Conservation (phyloP, 1,284 basidiomycete genomes). For the Ceratobasidium sp. region DNA sequence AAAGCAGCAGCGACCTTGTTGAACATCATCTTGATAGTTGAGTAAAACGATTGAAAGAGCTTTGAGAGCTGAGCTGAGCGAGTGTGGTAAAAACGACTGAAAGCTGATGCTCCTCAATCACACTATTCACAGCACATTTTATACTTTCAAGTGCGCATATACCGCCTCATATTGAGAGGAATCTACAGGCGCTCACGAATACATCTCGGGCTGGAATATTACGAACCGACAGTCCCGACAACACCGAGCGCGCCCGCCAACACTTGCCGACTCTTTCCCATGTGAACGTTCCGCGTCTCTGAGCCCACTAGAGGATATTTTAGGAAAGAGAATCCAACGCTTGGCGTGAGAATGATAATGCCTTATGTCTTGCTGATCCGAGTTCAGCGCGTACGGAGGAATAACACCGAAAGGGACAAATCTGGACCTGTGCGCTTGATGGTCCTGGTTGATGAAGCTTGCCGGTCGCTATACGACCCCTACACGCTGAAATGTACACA, state of each 20-base stretch:
- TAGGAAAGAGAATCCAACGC: too few species aligned
- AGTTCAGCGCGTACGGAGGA: too few species aligned
- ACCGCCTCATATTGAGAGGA: background rate
- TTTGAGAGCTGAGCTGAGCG: background rate
- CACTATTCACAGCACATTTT: background rate
- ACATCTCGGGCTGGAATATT: background rate
- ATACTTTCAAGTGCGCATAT: constrained; percentile 18
- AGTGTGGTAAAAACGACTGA: background rate
- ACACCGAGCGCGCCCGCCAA: constrained; percentile 10
- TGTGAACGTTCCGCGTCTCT: background rate
- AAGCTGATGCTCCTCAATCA: constrained; percentile 11
- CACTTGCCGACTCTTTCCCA: constrained; percentile 11
- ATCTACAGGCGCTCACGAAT: background rate
- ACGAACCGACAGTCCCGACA: constrained; percentile 1
- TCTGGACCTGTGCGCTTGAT: too few species aligned
- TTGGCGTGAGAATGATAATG: too few species aligned
- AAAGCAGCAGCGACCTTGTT: constrained; percentile 24
- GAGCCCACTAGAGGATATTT: constrained; percentile 9
- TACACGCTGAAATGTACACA: too few species aligned
- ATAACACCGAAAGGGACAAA: too few species aligned
- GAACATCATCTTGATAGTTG: constrained; percentile 13
- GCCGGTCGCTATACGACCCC: too few species aligned
- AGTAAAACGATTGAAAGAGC: constrained; percentile 2
- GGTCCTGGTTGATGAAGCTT: too few species aligned
- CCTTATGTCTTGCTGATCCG: too few species aligned